A percentile compares a stretch with the other conserved stretches of the same genome.
Evolutionary conservation across 805 yeast species (phyloP).

Genomic region (Candida boleticola): DNA sequence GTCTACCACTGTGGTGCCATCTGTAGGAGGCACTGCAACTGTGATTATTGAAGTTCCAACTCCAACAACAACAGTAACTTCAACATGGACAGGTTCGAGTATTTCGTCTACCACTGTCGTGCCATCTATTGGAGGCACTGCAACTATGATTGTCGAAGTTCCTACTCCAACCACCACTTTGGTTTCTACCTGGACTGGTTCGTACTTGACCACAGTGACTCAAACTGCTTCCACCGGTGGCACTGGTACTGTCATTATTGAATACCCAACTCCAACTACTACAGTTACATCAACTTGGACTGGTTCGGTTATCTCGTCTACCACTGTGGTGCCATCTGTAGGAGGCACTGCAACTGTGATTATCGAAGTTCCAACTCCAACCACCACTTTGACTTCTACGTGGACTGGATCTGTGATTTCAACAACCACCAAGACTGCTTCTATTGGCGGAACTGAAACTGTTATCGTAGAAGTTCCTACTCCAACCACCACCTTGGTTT

Average conservation of each 20-base stretch:
- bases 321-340: background rate
- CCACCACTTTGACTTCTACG: slow-evolving; percentile 10
- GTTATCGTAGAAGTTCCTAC: background rate
- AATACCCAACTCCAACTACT: slow-evolving; percentile 12
- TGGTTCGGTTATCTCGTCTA: slow-evolving; percentile 6
- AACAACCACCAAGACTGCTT: background rate
- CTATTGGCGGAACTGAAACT: slow-evolving; percentile 8
- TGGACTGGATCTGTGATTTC: slow-evolving; percentile 11
- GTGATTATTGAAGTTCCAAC: slow-evolving; percentile 14
- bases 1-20: background rate
- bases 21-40: slow-evolving; percentile 6
- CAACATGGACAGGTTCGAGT: slow-evolving; percentile 15
- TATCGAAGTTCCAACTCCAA: slow-evolving; percentile 10
- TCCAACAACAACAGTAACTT: background rate
- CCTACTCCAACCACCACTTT: slow-evolving; percentile 13
- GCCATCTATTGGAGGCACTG: slow-evolving; percentile 4
- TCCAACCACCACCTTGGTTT: slow-evolving; percentile 5
- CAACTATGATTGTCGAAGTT: slow-evolving; percentile 6
- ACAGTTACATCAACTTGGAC: slow-evolving; percentile 6
- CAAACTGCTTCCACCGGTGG: slow-evolving; percentile 10
- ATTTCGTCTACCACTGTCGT: slow-evolving; percentile 8
- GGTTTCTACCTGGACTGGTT: slow-evolving; percentile 18
- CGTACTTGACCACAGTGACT: slow-evolving; percentile 19
- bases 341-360: background rate
- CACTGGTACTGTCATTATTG: slow-evolving; percentile 22